These are phyloP conservation scores for Coniochaeta pulveracea DNA, from an alignment of 2,329 filamentous ascomycete species.

Conservation along the genomic window DNA sequence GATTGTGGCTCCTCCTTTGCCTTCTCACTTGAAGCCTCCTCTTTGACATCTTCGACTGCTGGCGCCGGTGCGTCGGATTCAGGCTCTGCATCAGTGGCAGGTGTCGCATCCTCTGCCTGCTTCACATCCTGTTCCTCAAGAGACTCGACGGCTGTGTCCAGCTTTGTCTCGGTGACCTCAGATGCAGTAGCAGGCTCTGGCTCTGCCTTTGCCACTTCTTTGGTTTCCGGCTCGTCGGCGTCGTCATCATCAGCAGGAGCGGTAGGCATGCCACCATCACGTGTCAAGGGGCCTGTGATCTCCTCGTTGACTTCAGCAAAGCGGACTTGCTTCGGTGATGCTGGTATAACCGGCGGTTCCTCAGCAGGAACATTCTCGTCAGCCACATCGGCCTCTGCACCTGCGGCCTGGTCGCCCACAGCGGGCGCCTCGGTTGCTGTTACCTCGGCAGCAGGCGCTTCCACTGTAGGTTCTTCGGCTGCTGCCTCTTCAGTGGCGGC, in stretches of 20 bases:
- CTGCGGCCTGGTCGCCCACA: background rate
- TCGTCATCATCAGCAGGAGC: background rate
- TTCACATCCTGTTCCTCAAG: background rate
- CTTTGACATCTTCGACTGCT: slow-evolving; percentile 11
- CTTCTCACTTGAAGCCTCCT: slow-evolving; percentile 5
- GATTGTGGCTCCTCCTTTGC: slow-evolving; percentile 23
- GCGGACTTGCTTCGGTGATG: slow-evolving; percentile 1
- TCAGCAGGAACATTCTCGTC: background rate
- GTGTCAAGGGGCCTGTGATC: slow-evolving; percentile 1
- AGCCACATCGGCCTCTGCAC: background rate
- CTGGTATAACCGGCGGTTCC: background rate
- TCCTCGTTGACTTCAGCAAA: background rate
- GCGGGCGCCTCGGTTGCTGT: background rate
- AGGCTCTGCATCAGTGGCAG: slow-evolving; percentile 1
- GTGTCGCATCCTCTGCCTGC: slow-evolving; percentile 1
- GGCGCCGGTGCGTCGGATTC: slow-evolving; percentile 3
- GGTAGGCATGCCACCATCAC: background rate
- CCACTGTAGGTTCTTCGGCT: no score
- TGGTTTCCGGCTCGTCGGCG: slow-evolving; percentile 3
- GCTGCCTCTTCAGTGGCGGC: background rate
- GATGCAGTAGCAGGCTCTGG: background rate
- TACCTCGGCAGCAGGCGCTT: background rate
- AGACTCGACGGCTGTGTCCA: background rate
- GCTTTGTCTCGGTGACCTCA: slow-evolving; percentile 3
- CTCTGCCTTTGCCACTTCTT: background rate